A percentile compares a stretch with the other conserved stretches of the same genome.
These are phyloP conservation scores for Xeromyces bisporus DNA, from an alignment of 495 filamentous ascomycete genomes.

Conservation along the genomic window DNA sequence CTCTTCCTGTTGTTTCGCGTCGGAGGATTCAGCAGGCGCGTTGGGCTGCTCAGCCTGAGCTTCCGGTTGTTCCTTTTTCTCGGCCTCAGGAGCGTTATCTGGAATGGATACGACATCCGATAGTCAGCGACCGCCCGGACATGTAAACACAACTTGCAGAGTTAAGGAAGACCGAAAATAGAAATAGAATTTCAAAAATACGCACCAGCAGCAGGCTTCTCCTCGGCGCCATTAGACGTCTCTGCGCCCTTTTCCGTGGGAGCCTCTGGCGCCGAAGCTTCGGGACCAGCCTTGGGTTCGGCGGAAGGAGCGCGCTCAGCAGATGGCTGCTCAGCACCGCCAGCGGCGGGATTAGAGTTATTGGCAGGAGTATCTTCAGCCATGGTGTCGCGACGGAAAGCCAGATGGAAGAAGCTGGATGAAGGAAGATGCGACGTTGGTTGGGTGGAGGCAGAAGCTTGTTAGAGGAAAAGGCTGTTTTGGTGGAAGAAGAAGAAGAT, in stretches of 20 bases:
- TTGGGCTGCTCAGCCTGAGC: conserved; percentile 11
- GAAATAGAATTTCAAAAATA: too few relatives aligned
- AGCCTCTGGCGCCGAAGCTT: conserved; percentile 8
- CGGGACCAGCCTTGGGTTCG: conserved; percentile 12
- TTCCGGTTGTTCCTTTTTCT: conserved; percentile 18
- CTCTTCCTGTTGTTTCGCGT: conserved; percentile 12
- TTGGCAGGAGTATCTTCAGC: conserved; percentile 25
- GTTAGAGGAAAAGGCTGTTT: not conserved
- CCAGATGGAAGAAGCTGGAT: conserved; percentile 4
- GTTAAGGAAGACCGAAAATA: too few relatives aligned
- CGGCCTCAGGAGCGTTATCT: conserved; percentile 13
- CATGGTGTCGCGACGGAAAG: conserved; percentile 19
- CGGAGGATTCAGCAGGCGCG: conserved; percentile 12
- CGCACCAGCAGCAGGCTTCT: conserved; percentile 19
- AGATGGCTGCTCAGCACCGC: conserved; percentile 16
- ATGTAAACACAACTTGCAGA: not conserved
- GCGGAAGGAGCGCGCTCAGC: conserved; percentile 17
- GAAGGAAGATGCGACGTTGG: conserved; percentile 4
- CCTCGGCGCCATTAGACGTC: conserved; percentile 15
- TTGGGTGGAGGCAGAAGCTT: conserved; percentile 1
- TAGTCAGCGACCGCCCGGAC: conserved; percentile 9
- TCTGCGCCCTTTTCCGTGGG: conserved; percentile 16
- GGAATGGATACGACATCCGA: not conserved
- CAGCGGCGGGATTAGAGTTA: conserved; percentile 15
- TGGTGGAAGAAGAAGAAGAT: not conserved